Evolutionary conservation across 495 filamentous ascomycete genomes (phyloP), one percentile per base, ranked within the genome.

Genomic region (Trypethelium eluteriae): DNA sequence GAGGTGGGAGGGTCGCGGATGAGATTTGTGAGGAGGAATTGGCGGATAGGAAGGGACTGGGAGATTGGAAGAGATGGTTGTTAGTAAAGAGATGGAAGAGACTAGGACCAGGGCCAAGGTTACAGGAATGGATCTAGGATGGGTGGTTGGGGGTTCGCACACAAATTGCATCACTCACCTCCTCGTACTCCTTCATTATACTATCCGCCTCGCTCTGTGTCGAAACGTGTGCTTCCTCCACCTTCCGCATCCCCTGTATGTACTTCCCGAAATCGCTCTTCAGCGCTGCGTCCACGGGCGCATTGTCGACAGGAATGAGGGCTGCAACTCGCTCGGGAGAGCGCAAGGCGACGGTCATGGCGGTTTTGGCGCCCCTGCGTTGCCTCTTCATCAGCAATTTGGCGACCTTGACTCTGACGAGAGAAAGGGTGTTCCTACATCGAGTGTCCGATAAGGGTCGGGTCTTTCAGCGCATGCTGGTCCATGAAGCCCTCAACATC

Each of bases 21-120:
- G 11, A 97, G 80, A 73, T 97, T 98, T n/a, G 91, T 92, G 3
- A 98, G 82, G 25, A 98, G 84, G 77, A 98, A 98, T 74, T 96
- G 92, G 2, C 94, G 89, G 67, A 97, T 88, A 1, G 83, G 78
- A 2, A 93, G 76, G 39, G 87, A 85, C 83, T 88, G 35, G 14
- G 63, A n/a, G 1, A 16, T 35, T 32, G 18, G 34, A 16, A 56
- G 67, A 25, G 39, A 35, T 65, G 16, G 9, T 9, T 53, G 49
- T 53, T 53, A 53, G 49, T 18, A 18, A 53, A 14, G n/a, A 53
- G 49, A 53, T 16, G n/a, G 5, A 53, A 25, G 25, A 25, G 25
- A 25, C 25, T 25, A 25, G 25, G 25, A 25, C 25, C 25, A 25
- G 25, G 25, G 25, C 25, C 25, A 25, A 25, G 25, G 41, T 44